Evolutionary conservation across 495 filamentous ascomycete species (phyloP).

Genomic region (Schizothecium vesticola): DNA sequence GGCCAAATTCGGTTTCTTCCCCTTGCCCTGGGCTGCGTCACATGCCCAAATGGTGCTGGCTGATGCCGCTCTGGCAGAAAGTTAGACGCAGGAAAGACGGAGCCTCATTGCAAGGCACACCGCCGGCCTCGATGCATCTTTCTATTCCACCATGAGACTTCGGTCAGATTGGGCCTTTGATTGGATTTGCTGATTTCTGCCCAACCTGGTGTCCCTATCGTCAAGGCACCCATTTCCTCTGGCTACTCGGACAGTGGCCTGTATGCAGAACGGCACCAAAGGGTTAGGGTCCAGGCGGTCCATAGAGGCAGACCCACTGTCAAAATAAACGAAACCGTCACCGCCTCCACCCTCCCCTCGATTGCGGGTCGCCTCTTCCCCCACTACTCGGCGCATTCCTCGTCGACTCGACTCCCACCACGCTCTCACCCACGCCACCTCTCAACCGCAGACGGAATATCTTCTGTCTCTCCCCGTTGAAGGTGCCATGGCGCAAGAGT

Average conservation of each 20-base stretch:
- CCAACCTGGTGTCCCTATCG: background rate
- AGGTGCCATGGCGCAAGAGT: background rate
- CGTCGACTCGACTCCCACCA: background rate
- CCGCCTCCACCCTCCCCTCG: background rate
- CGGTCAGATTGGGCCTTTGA: background rate
- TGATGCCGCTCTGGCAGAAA: background rate
- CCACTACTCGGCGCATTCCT: background rate
- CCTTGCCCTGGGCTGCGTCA: background rate
- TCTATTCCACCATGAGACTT: background rate
- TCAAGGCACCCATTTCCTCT: background rate
- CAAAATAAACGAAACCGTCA: background rate
- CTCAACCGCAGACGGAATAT: background rate
- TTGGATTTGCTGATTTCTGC: background rate
- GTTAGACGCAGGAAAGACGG: background rate
- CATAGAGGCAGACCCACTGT: background rate
- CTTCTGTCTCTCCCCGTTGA: background rate
- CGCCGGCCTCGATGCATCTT: background rate
- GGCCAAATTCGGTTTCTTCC: background rate
- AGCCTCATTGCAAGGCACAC: background rate
- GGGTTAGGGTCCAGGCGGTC: background rate
- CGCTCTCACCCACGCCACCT: background rate
- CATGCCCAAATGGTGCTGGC: background rate
- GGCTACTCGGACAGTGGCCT: background rate
- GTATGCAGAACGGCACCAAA: background rate
- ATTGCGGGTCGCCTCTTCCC: background rate